Base-by-base conservation (phyloP, 768 basidiomycete species). In the Cantharellus anzutake region DNA sequence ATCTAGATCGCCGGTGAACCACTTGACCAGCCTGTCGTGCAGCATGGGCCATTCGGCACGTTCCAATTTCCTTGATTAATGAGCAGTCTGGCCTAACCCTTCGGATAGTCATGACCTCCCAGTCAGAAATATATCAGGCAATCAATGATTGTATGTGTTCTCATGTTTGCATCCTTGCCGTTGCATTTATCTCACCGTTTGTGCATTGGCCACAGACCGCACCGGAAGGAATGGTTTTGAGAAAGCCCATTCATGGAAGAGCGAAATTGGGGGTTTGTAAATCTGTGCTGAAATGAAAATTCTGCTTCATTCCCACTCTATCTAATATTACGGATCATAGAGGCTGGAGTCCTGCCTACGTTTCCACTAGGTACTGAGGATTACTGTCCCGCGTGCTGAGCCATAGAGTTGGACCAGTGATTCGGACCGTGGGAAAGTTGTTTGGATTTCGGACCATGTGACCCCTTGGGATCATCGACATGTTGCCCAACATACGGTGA, bases 141-240 rank as follows among this genome's bases (percentile, higher is more conserved):
- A 71, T 98, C 61, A 66, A 78, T 38, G 93, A 97, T 65, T 93
- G 84, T 84, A 69, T 73, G 75, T 68, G 7, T 11, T 7, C 7
- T 55, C 38, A 37, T 11, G 52, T 11, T 37, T 55, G 7, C 11
- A 37, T 55, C 38, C 44, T 11, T 48, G 11, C 29, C 29, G 40
- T 37, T 51, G 52, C 4, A 37, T n/a, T 35, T 41, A 48, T 55
- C 39, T 29, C 5, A 42, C 52, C 65, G 41, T 62, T 58, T 63
- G 35, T 37, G 35, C 40, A 62, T 52, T 59, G 41, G 35, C 7
- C 11, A 55, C 53, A 88, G 84, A 88, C 68, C 85, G 81, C 71
- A 69, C 72, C 48, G 85, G 81, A 41, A 71, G 66, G 64, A 96
- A 97, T 67, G 94, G 94, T 3, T 97, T 97, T 69, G 94, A 97